These are phyloP conservation scores for Trichoderma cornu-damae DNA, from an alignment of 2,329 filamentous ascomycete species.

Conservation along the genomic window DNA sequence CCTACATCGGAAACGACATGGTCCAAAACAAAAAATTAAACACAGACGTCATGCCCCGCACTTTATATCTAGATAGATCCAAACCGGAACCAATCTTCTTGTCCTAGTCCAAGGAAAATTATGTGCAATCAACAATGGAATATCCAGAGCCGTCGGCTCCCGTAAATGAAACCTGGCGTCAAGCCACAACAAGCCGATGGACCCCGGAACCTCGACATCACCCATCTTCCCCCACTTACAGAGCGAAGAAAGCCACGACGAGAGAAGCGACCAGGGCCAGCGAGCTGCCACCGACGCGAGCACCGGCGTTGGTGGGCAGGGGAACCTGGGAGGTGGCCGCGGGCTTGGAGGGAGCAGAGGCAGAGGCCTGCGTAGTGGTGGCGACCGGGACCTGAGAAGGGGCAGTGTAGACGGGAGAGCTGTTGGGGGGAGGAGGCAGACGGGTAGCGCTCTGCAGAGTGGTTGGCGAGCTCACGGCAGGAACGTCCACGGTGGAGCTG, in stretches of 20 bases:
- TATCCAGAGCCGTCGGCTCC: neutral
- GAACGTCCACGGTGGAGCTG: conserved; percentile 20
- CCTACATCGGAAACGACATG: conserved; percentile 18
- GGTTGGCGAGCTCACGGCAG: conserved; percentile 24
- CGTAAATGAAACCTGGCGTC: conserved; percentile 20
- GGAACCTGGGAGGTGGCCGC: conserved; percentile 26
- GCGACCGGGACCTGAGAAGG: conserved; percentile 21
- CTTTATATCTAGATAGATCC: conserved; percentile 8
- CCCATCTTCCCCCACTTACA: conserved; percentile 33
- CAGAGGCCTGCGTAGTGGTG: conserved; percentile 24
- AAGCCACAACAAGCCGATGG: neutral
- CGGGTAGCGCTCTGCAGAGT: conserved; percentile 23
- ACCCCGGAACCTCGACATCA: neutral
- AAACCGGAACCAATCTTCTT: conserved; percentile 17
- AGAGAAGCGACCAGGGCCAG: conserved; percentile 38
- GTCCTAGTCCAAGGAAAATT: conserved; percentile 26
- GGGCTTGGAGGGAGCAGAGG: conserved; percentile 23
- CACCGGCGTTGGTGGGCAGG: conserved; percentile 26
- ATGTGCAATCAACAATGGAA: conserved; percentile 27
- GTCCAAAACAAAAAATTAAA: conserved; percentile 11
- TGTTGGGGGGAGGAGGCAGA: conserved; percentile 25
- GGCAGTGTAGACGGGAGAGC: conserved; percentile 26
- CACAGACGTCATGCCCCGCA: conserved; percentile 5
- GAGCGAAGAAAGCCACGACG: conserved; percentile 39
- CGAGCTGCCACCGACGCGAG: conserved; percentile 35